Evolutionary conservation across 148 eudicot genomes (phyloP).

Genomic region (Rhododendron molle): DNA sequence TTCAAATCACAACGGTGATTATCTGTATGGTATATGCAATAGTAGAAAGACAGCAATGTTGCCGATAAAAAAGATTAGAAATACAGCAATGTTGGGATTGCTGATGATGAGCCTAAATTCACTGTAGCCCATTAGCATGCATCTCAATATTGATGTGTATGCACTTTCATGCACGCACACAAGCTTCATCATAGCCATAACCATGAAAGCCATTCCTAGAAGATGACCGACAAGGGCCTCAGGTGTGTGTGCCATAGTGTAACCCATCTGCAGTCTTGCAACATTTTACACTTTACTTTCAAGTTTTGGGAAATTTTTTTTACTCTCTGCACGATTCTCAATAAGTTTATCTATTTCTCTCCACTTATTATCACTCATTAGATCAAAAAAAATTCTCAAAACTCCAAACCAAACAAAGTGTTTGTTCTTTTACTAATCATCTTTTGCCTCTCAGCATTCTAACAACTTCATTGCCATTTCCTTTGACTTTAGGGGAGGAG

Average conservation of each 20-base stretch:
- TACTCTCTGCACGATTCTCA: no score
- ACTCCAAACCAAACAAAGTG: no score
- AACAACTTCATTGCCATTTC: slow-evolving; percentile 5
- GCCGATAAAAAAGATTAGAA: neutral
- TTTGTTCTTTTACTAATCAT: no score
- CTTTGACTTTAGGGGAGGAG: slow-evolving; percentile 65
- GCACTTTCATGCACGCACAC: neutral
- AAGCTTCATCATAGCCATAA: neutral
- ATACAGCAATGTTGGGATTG: neutral
- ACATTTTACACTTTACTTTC: neutral
- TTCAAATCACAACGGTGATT: neutral
- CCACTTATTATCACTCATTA: no score
- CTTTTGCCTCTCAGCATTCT: neutral
- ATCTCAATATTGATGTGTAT: neutral
- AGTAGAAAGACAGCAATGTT: neutral
- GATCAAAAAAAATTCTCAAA: no score
- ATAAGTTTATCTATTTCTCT: no score
- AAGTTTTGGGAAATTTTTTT: no score
- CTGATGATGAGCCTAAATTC: neutral
- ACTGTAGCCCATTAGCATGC: neutral
- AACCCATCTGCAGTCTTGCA: neutral
- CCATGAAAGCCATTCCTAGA: neutral
- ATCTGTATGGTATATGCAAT: neutral
- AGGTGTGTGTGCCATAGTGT: neutral
- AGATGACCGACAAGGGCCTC: no score